Evolutionary conservation across 23 red algal genomes (phyloP).

Genomic region (Cyanidiococcus yangmingshanensis): DNA sequence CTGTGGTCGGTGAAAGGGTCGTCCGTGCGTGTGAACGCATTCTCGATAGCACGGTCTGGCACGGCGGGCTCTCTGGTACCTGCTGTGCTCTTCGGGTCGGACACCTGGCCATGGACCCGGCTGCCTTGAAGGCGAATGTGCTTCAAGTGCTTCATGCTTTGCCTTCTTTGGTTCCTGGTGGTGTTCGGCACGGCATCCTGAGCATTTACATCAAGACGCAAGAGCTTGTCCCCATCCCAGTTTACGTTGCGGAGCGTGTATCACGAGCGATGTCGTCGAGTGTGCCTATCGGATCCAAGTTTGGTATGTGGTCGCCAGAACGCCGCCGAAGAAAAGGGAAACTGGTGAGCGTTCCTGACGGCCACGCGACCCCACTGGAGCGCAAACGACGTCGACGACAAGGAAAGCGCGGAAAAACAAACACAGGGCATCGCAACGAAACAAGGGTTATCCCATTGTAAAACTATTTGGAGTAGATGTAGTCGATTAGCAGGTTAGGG

Average conservation of each 20-base stretch:
- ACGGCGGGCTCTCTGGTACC: not conserved
- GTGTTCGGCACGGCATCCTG: not conserved
- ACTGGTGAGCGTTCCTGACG: not conserved
- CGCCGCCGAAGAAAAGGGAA: not conserved
- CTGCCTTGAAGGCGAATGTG: not conserved
- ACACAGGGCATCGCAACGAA: no score
- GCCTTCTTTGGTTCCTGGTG: not conserved
- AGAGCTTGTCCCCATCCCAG: not conserved
- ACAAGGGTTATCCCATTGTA: no score
- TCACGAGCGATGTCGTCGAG: not conserved
- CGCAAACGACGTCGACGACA: not conserved
- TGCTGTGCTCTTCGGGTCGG: conserved; percentile 15
- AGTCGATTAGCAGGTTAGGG: no score
- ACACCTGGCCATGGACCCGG: not conserved
- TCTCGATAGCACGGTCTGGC: not conserved
- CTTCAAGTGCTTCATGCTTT: not conserved
- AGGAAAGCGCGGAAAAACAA: no score
- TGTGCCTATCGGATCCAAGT: not conserved
- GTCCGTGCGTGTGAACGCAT: conserved; percentile 7
- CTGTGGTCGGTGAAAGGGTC: not conserved
- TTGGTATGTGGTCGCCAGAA: not conserved
- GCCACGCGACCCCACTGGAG: not conserved
- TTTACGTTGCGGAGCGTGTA: not conserved
- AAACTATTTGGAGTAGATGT: no score
- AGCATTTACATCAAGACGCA: not conserved